These are phyloP conservation scores for Musa itinerans DNA, from an alignment of 176 grass and related monocot species.

Conservation along the genomic window DNA sequence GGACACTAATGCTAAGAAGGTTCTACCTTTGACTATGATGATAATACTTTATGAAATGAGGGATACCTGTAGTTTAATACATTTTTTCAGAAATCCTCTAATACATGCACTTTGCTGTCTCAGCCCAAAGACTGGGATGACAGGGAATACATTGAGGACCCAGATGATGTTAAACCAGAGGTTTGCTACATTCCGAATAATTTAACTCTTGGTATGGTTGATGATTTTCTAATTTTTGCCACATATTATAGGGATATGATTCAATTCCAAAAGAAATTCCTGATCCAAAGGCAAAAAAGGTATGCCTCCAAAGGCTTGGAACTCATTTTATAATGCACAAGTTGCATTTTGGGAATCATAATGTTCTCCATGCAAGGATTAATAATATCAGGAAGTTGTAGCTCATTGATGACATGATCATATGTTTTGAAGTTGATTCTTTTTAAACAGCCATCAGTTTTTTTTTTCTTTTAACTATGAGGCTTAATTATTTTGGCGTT, in stretches of 20 bases:
- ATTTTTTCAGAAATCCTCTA: not conserved
- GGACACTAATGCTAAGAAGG: slow-evolving; percentile 83
- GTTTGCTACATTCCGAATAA: slow-evolving; percentile 32
- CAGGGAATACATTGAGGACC: slow-evolving; percentile 98
- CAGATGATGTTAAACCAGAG: slow-evolving; percentile 86
- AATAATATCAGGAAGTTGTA: not conserved
- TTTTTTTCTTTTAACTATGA: not conserved
- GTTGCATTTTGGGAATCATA: not conserved
- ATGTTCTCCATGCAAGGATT: not conserved
- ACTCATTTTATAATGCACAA: not conserved
- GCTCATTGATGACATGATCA: not conserved
- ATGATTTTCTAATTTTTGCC: slow-evolving; percentile 21
- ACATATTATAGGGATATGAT: slow-evolving; percentile 66
- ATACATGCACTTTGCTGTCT: not conserved
- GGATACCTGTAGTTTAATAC: not conserved
- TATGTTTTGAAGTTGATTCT: not conserved
- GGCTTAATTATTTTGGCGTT: not conserved
- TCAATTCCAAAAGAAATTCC: slow-evolving; percentile 79
- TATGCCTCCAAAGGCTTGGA: slow-evolving; percentile 9
- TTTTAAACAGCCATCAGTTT: too few relatives aligned
- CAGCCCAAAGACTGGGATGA: slow-evolving; percentile 99
- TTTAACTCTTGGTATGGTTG: slow-evolving; percentile 1
- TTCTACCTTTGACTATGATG: slow-evolving; percentile 20
- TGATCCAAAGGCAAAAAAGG: slow-evolving; percentile 85
- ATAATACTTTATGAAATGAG: not conserved